Conservation (phyloP, 2,329 filamentous ascomycete genomes). For the Akanthomyces uredinophilus region DNA sequence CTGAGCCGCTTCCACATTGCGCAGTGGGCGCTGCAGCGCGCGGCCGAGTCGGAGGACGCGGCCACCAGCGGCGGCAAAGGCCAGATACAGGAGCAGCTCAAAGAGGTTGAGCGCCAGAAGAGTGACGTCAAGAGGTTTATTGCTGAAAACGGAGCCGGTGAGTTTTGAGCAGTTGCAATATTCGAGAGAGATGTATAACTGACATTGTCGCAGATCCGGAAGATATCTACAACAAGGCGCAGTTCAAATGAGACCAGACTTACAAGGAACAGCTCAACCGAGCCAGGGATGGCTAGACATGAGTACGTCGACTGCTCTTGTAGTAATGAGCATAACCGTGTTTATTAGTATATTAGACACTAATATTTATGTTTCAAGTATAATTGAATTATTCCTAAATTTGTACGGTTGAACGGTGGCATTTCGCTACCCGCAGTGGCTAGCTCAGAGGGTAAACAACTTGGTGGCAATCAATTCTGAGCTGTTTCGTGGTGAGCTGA, state of each 20-base stretch:
- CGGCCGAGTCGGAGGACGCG: slow-evolving; percentile 23
- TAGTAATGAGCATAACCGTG: too few relatives aligned
- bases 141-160: not conserved
- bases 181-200: not conserved
- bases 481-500: not conserved
- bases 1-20: slow-evolving; percentile 58
- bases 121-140: not conserved
- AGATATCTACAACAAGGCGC: not conserved
- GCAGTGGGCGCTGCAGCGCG: slow-evolving; percentile 46
- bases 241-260: not conserved
- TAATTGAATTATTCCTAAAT: too few relatives aligned
- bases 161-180: not conserved
- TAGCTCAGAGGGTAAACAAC: not conserved
- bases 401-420: not conserved
- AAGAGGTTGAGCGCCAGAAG: not conserved
- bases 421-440: too few relatives aligned
- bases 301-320: too few relatives aligned
- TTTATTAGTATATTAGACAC: too few relatives aligned
- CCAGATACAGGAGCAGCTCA: not conserved
- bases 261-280: too few relatives aligned
- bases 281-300: too few relatives aligned
- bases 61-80: not conserved
- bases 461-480: not conserved
- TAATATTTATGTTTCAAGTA: too few relatives aligned
- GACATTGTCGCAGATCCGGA: not conserved